Evolutionary conservation across 352 stramenopile genomes (phyloP).

Genomic region (Ophiocytium majus): DNA sequence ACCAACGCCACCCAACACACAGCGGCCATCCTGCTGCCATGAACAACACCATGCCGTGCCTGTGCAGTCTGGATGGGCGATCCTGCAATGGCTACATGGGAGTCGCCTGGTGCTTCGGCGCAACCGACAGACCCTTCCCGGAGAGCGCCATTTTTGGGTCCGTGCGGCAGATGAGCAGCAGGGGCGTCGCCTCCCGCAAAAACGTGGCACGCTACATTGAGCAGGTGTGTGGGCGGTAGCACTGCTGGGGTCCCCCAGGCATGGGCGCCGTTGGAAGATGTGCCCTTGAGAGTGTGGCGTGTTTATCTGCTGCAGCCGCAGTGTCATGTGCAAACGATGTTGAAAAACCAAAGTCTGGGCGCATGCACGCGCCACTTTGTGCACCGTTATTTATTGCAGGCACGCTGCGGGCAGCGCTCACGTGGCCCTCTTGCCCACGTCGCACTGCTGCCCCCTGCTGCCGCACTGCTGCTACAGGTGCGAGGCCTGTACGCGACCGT

Average conservation of each 20-base stretch:
- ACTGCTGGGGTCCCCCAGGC: background rate
- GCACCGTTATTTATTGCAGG: background rate
- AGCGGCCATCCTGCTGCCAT: too few species aligned
- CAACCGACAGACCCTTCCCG: constrained; percentile 27
- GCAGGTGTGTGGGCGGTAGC: constrained; percentile 8
- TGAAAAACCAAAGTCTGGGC: background rate
- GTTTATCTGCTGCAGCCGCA: background rate
- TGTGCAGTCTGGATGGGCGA: constrained; percentile 84
- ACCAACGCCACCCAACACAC: too few species aligned
- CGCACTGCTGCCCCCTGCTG: too few species aligned
- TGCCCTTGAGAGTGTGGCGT: background rate
- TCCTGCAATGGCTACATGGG: constrained; percentile 83
- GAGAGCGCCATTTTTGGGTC: constrained; percentile 28
- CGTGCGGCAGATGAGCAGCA: constrained; percentile 28
- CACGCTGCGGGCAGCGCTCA: too few species aligned
- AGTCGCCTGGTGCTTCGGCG: constrained; percentile 63
- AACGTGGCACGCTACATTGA: constrained; percentile 21
- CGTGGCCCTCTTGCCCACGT: too few species aligned
- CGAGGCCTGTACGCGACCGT: background rate
- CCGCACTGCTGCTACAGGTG: too few species aligned
- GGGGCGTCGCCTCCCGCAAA: constrained; percentile 7
- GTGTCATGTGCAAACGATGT: background rate
- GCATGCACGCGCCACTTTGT: background rate
- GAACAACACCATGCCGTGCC: too few species aligned
- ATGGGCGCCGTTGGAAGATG: too few species aligned